Conservation (phyloP, 208 protist genomes). For the Trypanosoma caninum region DNA sequence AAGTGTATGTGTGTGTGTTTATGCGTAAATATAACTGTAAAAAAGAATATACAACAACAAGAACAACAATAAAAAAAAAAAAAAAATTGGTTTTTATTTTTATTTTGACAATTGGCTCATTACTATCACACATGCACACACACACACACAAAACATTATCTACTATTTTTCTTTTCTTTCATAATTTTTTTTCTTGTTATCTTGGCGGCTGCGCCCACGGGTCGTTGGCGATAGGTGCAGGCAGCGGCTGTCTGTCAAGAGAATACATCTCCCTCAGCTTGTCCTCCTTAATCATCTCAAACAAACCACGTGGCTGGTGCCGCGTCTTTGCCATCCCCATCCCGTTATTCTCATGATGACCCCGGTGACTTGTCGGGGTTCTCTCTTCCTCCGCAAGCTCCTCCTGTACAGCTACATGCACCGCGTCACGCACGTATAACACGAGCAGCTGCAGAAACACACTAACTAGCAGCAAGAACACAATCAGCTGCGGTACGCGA, state of each 20-base stretch:
- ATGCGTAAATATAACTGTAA: background rate
- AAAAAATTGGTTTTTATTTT: too few relatives aligned
- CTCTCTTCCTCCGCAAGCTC: constrained; percentile 13
- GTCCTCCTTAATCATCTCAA: constrained; percentile 57
- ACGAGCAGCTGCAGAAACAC: constrained; percentile 66
- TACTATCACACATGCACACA: too few relatives aligned
- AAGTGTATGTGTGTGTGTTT: background rate
- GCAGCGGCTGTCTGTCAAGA: constrained; percentile 15
- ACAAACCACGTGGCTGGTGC: constrained; percentile 26
- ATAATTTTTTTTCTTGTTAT: constrained; percentile 8
- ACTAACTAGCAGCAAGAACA: constrained; percentile 45
- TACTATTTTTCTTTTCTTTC: background rate
- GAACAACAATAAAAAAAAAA: background rate
- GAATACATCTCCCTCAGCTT: constrained; percentile 32
- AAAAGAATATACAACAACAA: background rate
- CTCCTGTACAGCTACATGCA: constrained; percentile 27
- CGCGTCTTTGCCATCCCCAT: background rate
- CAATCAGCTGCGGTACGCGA: constrained; percentile 40
- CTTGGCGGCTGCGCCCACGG: constrained; percentile 15
- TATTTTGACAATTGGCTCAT: too few relatives aligned
- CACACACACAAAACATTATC: too few relatives aligned
- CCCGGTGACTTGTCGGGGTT: background rate
- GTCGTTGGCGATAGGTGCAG: constrained; percentile 13
- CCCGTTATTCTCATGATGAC: background rate
- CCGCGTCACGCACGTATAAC: constrained; percentile 41